A percentile compares a stretch with the other conserved stretches of the same genome.
Conservation (phyloP, 2,329 filamentous ascomycete species). For the Claviceps pazoutovae region DNA sequence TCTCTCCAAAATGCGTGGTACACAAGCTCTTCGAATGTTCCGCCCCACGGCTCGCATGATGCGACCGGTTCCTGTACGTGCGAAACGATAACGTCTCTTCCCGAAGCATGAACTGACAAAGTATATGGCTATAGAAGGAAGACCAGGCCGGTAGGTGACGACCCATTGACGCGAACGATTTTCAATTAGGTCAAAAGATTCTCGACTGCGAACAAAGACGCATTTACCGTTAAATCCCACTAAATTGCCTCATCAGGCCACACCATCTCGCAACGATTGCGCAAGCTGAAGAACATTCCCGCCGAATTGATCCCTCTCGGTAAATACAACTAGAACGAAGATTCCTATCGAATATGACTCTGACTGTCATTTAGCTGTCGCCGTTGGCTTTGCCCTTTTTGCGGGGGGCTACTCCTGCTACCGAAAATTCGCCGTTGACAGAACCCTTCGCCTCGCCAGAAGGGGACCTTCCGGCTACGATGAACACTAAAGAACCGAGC, state of each 20-base stretch:
- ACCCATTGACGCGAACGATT: background rate
- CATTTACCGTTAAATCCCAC: background rate
- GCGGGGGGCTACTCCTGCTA: conserved; percentile 70
- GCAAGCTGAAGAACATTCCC: conserved; percentile 78
- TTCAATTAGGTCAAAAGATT: background rate
- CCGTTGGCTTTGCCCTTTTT: conserved; percentile 70
- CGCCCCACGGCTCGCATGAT: conserved; percentile 52
- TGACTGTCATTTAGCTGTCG: conserved; percentile 45
- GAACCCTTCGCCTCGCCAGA: conserved; percentile 77
- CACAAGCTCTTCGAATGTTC: conserved; percentile 52
- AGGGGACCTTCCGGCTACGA: conserved; percentile 36
- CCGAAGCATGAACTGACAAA: conserved; percentile 13
- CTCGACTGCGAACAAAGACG: background rate
- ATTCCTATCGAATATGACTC: background rate
- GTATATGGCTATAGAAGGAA: conserved; percentile 38
- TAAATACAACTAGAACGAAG: conserved; percentile 26
- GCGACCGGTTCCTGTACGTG: conserved; percentile 56
- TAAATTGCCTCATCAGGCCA: conserved; percentile 48
- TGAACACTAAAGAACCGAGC: conserved; percentile 11
- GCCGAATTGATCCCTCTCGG: conserved; percentile 90
- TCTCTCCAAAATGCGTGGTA: conserved; percentile 45
- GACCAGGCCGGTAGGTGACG: conserved; percentile 50
- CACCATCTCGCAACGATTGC: conserved; percentile 90
- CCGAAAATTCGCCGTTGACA: conserved; percentile 78
- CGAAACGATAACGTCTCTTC: background rate